Evolutionary conservation across 371 early-diverging fungal species (phyloP), one percentile per base, ranked within the genome.

Genomic region (Haplosporangium sp.): DNA sequence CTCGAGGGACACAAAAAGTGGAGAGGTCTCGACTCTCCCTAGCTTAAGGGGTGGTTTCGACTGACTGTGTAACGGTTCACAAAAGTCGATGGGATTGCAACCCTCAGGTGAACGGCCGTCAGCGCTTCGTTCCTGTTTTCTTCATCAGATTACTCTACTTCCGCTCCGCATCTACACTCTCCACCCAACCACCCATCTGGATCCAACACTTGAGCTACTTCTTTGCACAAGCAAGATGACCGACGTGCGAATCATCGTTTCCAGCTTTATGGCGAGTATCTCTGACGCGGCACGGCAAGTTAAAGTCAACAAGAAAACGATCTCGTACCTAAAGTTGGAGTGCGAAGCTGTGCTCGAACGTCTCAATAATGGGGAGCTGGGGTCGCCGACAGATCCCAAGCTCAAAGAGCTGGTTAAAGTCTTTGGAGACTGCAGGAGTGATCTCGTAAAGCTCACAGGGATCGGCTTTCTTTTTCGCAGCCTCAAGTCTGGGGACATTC

Each of bases 241-340:
- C 42, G 65, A 64, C 18, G 55, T 64, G 23, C 36, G 51, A 50
- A 41, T 23, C 16, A 23, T 58, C 6, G 43, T 64, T 1, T 7
- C 23, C 52, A 57, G 16, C 38, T 18, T 64, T 16, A 58, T 56
- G 36, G 36, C 65, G 16, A 57, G 51, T 16, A 64, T 64, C 20
- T 20, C 57, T 29, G 29, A 12, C 6, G 51, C 57, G 6, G 65
- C 65, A 48, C 14, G 42, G 13, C 65, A 51, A 4, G 42, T 51
- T 52, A 36, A 51, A 41, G 57, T 57, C 58, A 64, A 64, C 65
- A 64, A 64, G 23, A 46, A 2, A n/a, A 4, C 65, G 29, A 57
- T 57, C 52, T 41, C 16, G 40, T 29, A 57, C 10, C 58, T 64
- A 11, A 16, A 57, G 16, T 41, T 57, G 51, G 6, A 58, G 50